Percentiles rank a stretch among this genome's conserved stretches.
phyloP scores from a whole-genome alignment of 1,284 basidiomycete species.

The Apiotrichum akiyoshidainum region DNA sequence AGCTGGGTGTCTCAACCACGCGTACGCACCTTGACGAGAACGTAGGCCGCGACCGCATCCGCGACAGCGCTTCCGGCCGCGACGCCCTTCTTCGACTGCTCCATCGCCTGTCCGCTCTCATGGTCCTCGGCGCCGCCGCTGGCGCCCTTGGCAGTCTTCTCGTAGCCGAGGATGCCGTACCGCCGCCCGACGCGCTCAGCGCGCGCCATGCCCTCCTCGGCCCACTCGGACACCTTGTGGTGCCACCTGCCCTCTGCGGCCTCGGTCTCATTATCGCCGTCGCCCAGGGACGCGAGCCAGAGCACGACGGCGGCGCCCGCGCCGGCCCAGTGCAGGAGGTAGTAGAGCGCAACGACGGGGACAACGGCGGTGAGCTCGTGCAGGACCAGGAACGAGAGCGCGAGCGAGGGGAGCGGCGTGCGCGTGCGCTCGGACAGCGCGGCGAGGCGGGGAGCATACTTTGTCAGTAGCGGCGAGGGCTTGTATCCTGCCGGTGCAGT shows the following conservation, averaged over 20 bases:
- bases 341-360: conserved; percentile 69
- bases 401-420: conserved; percentile 67
- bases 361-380: conserved; percentile 83
- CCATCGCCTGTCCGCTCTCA: conserved; percentile 8
- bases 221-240: conserved; percentile 58
- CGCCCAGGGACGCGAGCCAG: conserved; percentile 25
- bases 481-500: conserved; percentile 2
- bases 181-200: conserved; percentile 68
- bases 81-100: conserved; percentile 8
- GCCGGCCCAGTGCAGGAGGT: conserved; percentile 64
- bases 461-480: conserved; percentile 18
- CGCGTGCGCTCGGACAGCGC: conserved; percentile 35
- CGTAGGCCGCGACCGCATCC: conserved; percentile 72
- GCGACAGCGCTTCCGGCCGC: conserved; percentile 41
- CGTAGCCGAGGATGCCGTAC: conserved; percentile 78
- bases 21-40: conserved; percentile 67
- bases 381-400: conserved; percentile 74
- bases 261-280: not conserved
- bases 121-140: conserved; percentile 16
- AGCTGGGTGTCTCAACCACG: too few species aligned
- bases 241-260: conserved; percentile 12
- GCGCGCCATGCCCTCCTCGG: conserved; percentile 69
- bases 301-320: conserved; percentile 67
- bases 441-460: conserved; percentile 33
- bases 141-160: conserved; percentile 51